Evolutionary conservation across 768 basidiomycete species (phyloP), one percentile per base, ranked within the genome.

Genomic region (Macrocybe gigantea): DNA sequence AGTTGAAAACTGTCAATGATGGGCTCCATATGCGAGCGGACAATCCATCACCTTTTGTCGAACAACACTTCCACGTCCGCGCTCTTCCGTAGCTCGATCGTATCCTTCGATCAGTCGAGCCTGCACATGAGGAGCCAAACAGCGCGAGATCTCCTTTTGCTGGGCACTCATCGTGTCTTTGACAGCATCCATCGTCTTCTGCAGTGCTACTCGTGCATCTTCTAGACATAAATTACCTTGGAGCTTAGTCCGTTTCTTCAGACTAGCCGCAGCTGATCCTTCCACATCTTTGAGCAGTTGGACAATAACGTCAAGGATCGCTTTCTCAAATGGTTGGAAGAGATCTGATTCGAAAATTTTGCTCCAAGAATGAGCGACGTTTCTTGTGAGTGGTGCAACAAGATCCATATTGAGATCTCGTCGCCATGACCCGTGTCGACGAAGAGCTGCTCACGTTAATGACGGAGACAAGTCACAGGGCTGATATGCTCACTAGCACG

Each of bases 331-430:
- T 6, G 69, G 57, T 1, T 60, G 65, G 54, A 83, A 80, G 7
- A 82, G 61, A 53, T 82, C 77, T 0, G 73, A 68, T 56, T 83
- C 80, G 50, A 82, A 83, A n/a, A 82, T 67, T 55, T 74, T 68
- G 12, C 71, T 67, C 81, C 80, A 83, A 6, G 75, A 73, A 48
- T 65, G 66, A 2, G 80, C 80, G 41, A 84, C 80, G 50, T 74
- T 75, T 37, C 68, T 69, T 1, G 79, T 81, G 60, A 84, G 78
- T 1, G 81, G 81, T 13, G 69, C 69, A 33, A 77, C 64, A 1
- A 84, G 61, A 51, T 82, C 79, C 3, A 74, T 70, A 52, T 82
- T 84, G n/a, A 83, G 65, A 54, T 82, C 77, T n/a, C 71, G 68
- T 34, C 77, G 72, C 64, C 69, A 83, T 6, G 69, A 60, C 4